These are phyloP conservation scores for Aspergillus quadricinctus DNA, from an alignment of 2,329 filamentous ascomycete species.

Conservation along the genomic window DNA sequence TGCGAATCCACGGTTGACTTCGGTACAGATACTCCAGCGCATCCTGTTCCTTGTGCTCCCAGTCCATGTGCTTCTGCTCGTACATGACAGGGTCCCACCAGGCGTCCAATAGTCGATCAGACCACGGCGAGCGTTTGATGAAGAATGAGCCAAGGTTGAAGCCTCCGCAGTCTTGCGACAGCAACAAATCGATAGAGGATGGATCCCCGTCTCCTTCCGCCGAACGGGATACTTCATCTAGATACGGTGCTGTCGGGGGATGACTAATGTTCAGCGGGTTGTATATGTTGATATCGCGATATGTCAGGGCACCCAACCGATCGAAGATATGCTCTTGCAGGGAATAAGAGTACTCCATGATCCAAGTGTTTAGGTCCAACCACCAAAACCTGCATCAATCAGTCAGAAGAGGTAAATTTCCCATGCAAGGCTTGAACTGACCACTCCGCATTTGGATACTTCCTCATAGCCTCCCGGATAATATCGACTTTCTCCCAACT, in stretches of 20 bases:
- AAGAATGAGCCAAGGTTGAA: slow-evolving; percentile 98
- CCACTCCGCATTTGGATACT: slow-evolving; percentile 96
- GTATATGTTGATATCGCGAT: slow-evolving; percentile 94
- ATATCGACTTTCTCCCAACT: slow-evolving; percentile 99
- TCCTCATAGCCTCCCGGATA: slow-evolving; percentile 79
- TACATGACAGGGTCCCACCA: slow-evolving; percentile 99
- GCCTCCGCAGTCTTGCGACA: slow-evolving; percentile 90
- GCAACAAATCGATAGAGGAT: slow-evolving; percentile 77
- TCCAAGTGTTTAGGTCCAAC: slow-evolving; percentile 94
- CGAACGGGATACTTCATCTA: slow-evolving; percentile 71
- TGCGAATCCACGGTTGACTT: slow-evolving; percentile 87
- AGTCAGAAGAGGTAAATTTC: slow-evolving; percentile 4
- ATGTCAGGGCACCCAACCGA: slow-evolving; percentile 66
- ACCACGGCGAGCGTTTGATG: slow-evolving; percentile 77
- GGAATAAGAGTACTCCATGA: slow-evolving; percentile 93
- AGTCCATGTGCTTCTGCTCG: slow-evolving; percentile 97
- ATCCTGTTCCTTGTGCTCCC: slow-evolving; percentile 98
- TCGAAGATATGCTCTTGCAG: slow-evolving; percentile 89
- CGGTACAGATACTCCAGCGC: slow-evolving; percentile 88
- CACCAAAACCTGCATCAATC: slow-evolving; percentile 80
- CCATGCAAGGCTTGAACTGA: slow-evolving; percentile 44
- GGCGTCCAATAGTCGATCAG: slow-evolving; percentile 83
- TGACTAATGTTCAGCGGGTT: slow-evolving; percentile 94
- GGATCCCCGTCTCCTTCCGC: slow-evolving; percentile 70
- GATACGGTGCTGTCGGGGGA: slow-evolving; percentile 67